A percentile compares a stretch with the other conserved stretches of the same genome.
Evolutionary conservation across 2,329 filamentous ascomycete species (phyloP).

Genomic region (Aspergillus fumigatus): DNA sequence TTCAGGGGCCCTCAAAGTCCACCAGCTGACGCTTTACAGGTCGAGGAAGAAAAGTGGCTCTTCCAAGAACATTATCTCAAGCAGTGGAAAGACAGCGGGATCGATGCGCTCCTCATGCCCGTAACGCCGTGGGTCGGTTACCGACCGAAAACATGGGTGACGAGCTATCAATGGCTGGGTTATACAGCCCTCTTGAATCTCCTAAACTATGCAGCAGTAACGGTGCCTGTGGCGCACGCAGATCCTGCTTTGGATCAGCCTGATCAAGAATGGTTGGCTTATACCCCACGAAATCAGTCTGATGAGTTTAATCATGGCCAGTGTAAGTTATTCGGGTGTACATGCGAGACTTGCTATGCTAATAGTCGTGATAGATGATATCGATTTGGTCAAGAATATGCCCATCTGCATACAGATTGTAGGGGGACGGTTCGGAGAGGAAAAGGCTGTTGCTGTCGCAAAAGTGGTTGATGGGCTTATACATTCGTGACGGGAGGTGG

Average conservation of each 20-base stretch:
- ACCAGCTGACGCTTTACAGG: constrained; percentile 4
- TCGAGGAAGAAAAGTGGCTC: constrained; percentile 17
- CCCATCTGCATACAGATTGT: constrained; percentile 31
- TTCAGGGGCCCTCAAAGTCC: neutral
- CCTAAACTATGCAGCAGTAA: constrained; percentile 30
- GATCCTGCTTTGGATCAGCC: constrained; percentile 32
- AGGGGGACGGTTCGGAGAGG: constrained; percentile 30
- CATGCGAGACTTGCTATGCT: neutral
- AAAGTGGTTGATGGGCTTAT: constrained; percentile 26
- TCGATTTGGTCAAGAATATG: constrained; percentile 27
- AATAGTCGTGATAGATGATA: constrained; percentile 20
- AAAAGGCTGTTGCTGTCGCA: constrained; percentile 27
- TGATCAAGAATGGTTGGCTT: constrained; percentile 30
- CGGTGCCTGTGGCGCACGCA: constrained; percentile 40
- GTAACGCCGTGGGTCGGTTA: constrained; percentile 26
- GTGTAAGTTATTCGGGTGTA: constrained; percentile 7
- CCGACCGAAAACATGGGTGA: constrained; percentile 25
- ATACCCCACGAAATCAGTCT: constrained; percentile 39
- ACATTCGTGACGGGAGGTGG: neutral
- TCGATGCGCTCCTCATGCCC: constrained; percentile 29
- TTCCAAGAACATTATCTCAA: constrained; percentile 17
- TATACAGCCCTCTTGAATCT: constrained; percentile 36
- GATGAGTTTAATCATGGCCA: constrained; percentile 45
- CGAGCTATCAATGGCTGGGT: constrained; percentile 29
- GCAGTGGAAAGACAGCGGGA: constrained; percentile 21